These are phyloP conservation scores for Ambispora gerdemannii DNA, from an alignment of 192 early-diverging fungal genomes.

Conservation along the genomic window DNA sequence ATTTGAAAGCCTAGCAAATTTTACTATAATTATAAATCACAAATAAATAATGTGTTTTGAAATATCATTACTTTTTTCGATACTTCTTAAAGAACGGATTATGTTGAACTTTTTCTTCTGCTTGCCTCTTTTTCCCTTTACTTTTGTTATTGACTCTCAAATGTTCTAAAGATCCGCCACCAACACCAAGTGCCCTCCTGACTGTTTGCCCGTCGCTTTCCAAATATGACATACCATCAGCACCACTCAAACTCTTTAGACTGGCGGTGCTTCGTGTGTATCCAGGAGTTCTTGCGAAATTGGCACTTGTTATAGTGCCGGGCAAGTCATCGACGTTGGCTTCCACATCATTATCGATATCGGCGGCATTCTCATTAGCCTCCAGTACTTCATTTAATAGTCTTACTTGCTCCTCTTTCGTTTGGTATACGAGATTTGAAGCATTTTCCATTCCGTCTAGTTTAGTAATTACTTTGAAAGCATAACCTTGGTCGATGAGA, in stretches of 20 bases:
- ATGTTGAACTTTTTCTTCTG: slow-evolving; percentile 54
- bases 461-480: slow-evolving; percentile 98
- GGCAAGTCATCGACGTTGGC: slow-evolving; percentile 58
- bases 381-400: slow-evolving; percentile 83
- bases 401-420: slow-evolving; percentile 70
- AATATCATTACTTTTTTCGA: too few species aligned
- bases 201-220: slow-evolving; percentile 43
- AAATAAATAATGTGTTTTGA: too few species aligned
- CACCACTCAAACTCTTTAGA: slow-evolving; percentile 82
- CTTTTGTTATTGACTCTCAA: slow-evolving; percentile 35
- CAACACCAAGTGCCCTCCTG: neutral
- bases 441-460: slow-evolving; percentile 89
- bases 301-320: slow-evolving; percentile 37
- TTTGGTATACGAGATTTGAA: slow-evolving; percentile 72
- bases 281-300: slow-evolving; percentile 43
- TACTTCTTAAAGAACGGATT: slow-evolving; percentile 69
- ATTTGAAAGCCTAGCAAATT: too few species aligned
- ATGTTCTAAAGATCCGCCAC: neutral
- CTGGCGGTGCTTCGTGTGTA: slow-evolving; percentile 58
- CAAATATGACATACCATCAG: slow-evolving; percentile 91
- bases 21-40: too few species aligned
- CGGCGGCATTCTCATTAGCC: slow-evolving; percentile 58
- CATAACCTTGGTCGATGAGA: slow-evolving; percentile 98
- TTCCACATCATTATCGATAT: slow-evolving; percentile 62
- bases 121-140: neutral